Percentiles rank a stretch among this genome's conserved stretches.
phyloP scores from a whole-genome alignment of 768 basidiomycete genomes.

The Naganishia onofrii region DNA sequence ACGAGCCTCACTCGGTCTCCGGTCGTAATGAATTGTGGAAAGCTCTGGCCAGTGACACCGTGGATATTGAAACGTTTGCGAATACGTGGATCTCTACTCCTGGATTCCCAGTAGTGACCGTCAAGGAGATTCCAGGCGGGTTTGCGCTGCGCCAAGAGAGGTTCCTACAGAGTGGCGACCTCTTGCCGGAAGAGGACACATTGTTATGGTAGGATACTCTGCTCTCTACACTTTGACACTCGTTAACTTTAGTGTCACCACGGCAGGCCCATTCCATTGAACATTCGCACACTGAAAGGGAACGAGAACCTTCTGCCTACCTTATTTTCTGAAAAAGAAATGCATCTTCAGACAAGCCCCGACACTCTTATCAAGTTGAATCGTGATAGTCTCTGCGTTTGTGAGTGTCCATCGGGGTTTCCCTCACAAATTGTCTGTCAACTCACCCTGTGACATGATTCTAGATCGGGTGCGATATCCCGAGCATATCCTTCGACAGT shows the following conservation, averaged over 20 bases:
- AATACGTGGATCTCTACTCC: neutral
- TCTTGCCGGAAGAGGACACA: neutral
- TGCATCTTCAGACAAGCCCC: neutral
- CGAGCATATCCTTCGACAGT: neutral
- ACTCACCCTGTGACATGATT: neutral
- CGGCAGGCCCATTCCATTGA: conserved; percentile 7
- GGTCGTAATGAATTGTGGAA: neutral
- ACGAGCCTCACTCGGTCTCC: neutral
- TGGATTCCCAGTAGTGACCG: neutral
- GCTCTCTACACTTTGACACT: too few species aligned
- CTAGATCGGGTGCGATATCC: conserved; percentile 10
- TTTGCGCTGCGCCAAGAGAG: neutral
- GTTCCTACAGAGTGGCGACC: conserved; percentile 2
- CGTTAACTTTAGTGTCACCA: too few species aligned
- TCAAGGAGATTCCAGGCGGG: neutral
- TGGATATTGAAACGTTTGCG: neutral
- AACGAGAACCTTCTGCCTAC: neutral
- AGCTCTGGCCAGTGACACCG: neutral
- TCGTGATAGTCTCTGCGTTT: neutral
- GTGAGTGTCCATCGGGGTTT: neutral
- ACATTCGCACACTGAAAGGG: neutral
- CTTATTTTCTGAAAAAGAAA: neutral
- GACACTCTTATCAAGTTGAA: conserved; percentile 4
- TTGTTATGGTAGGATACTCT: neutral
- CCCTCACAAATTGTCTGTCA: neutral